Evolutionary conservation across 2,329 filamentous ascomycete genomes (phyloP).

Genomic region (Talaromyces piceae): DNA sequence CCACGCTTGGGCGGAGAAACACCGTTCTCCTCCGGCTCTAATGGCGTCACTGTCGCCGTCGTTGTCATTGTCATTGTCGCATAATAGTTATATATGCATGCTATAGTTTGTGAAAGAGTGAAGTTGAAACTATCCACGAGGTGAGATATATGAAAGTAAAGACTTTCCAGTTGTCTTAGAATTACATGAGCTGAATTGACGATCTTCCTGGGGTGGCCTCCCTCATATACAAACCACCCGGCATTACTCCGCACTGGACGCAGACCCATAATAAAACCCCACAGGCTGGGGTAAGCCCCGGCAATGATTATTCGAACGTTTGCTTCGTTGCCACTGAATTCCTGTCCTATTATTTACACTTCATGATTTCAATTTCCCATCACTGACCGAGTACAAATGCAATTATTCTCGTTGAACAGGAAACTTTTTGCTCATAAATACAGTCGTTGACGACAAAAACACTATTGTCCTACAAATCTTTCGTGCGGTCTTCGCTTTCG

Average conservation of each 20-base stretch:
- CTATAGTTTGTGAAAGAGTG: neutral
- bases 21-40: neutral
- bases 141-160: too few species aligned
- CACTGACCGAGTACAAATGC: neutral
- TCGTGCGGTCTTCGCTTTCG: constrained; percentile 46
- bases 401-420: neutral
- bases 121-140: too few species aligned
- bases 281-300: neutral
- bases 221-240: constrained; percentile 31
- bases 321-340: too few species aligned
- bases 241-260: neutral
- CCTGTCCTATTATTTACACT: too few species aligned
- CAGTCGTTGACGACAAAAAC: neutral
- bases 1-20: neutral
- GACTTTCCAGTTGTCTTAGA: too few species aligned
- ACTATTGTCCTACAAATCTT: constrained; percentile 32
- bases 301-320: neutral
- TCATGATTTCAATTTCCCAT: neutral
- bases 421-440: neutral
- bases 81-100: neutral
- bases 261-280: neutral
- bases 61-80: neutral
- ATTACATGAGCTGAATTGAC: neutral
- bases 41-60: neutral
- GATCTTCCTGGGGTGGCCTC: constrained; percentile 33